These are phyloP conservation scores for Penstemon davidsonii DNA, from an alignment of 257 asterid species.

Conservation along the genomic window DNA sequence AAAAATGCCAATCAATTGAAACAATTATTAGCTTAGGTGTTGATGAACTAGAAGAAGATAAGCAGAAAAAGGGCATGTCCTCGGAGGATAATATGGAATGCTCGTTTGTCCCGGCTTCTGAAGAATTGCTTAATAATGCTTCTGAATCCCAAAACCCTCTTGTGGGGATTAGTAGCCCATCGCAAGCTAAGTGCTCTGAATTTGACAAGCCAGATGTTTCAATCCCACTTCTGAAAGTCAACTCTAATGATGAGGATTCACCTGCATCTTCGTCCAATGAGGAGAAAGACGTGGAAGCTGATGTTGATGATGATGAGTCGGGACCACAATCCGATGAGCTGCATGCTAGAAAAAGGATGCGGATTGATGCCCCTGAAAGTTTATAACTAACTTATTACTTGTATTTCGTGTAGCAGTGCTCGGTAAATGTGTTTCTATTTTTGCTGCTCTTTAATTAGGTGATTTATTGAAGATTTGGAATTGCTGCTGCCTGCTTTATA, in stretches of 20 bases:
- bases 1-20: constrained; percentile 27
- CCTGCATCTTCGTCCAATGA: not conserved
- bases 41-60: constrained; percentile 19
- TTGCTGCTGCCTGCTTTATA: not conserved
- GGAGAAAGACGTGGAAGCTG: constrained; percentile 7
- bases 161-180: constrained; percentile 8
- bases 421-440: not conserved
- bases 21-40: constrained; percentile 28
- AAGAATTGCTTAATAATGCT: constrained; percentile 28
- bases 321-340: constrained; percentile 35
- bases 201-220: constrained; percentile 24
- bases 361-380: constrained; percentile 39
- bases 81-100: constrained; percentile 22
- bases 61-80: constrained; percentile 18
- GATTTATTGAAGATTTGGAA: not conserved
- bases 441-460: constrained; percentile 14
- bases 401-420: constrained; percentile 38
- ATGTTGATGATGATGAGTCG: constrained; percentile 19
- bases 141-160: constrained; percentile 25
- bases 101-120: constrained; percentile 30
- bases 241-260: not conserved
- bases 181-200: constrained; percentile 27
- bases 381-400: constrained; percentile 31
- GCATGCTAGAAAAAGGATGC: constrained; percentile 58
- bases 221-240: constrained; percentile 4